phyloP scores from a whole-genome alignment of 306 rosid genomes.

The Macrotyloma uniflorum region DNA sequence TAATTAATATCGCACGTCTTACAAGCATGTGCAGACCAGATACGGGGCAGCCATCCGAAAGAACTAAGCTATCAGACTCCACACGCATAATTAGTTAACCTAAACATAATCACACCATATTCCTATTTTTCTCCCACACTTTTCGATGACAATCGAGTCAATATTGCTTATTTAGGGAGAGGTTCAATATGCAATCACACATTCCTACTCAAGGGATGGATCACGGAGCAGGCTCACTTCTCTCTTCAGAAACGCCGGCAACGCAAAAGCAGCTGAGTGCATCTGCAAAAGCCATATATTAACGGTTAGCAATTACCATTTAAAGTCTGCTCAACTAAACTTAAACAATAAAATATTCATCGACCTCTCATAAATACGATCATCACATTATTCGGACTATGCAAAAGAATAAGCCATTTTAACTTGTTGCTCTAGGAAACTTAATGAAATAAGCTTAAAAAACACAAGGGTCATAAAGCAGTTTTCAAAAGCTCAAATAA shows the following conservation, averaged over 20 bases:
- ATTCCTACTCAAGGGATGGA: slow-evolving; percentile 1
- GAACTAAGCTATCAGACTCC: not conserved
- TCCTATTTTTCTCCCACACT: slow-evolving; percentile 23
- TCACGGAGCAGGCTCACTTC: slow-evolving; percentile 58
- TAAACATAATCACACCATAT: slow-evolving; percentile 30
- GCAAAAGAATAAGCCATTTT: too few relatives aligned
- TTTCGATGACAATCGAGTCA: not conserved
- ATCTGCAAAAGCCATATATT: slow-evolving; percentile 52
- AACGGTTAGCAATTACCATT: not conserved
- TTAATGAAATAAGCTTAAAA: too few relatives aligned
- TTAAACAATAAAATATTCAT: not conserved
- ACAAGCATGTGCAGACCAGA: not conserved
- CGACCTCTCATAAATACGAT: not conserved
- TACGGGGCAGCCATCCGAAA: not conserved
- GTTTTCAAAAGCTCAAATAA: not conserved
- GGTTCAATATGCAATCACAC: not conserved
- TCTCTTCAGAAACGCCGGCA: slow-evolving; percentile 77
- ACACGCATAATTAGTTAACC: slow-evolving; percentile 23
- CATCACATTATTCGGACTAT: too few relatives aligned
- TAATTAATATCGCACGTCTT: not conserved
- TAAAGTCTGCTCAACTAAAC: not conserved
- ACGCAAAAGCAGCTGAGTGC: slow-evolving; percentile 87
- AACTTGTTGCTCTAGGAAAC: too few relatives aligned
- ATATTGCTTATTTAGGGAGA: slow-evolving; percentile 16
- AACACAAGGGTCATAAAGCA: not conserved